phyloP scores from a whole-genome alignment of 495 filamentous ascomycete genomes.

The Talaromyces adpressus region DNA sequence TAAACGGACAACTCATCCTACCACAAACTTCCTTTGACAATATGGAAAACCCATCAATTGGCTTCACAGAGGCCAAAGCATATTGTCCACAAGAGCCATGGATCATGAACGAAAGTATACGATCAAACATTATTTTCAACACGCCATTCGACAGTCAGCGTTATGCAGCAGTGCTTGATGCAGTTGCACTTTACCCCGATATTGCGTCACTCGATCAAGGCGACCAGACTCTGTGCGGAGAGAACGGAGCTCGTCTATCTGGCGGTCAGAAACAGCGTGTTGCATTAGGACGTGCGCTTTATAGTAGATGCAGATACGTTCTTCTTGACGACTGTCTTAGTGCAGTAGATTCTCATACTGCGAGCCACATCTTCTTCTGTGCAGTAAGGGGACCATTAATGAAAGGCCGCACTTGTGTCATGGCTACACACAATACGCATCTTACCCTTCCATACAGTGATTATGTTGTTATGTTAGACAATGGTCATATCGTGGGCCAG shows the following conservation, averaged over 20 bases:
- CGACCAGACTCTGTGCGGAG: conserved; percentile 76
- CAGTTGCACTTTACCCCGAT: conserved; percentile 73
- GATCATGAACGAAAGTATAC: conserved; percentile 64
- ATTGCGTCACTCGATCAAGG: conserved; percentile 74
- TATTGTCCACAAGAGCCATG: conserved; percentile 62
- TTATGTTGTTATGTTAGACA: conserved; percentile 58
- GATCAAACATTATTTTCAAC: conserved; percentile 56
- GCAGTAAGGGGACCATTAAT: conserved; percentile 62
- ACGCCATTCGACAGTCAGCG: conserved; percentile 44
- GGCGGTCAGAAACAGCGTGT: conserved; percentile 72
- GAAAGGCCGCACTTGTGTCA: conserved; percentile 58
- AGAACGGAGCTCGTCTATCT: conserved; percentile 80
- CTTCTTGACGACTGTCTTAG: conserved; percentile 78
- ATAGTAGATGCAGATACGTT: conserved; percentile 19
- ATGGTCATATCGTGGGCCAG: conserved; percentile 47
- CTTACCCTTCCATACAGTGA: conserved; percentile 60
- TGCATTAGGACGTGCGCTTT: neutral
- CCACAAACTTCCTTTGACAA: conserved; percentile 14
- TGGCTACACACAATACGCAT: conserved; percentile 73
- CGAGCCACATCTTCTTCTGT: conserved; percentile 66
- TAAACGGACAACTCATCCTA: conserved; percentile 38
- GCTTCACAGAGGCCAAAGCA: neutral
- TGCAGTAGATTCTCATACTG: conserved; percentile 57
- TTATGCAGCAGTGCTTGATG: conserved; percentile 17
- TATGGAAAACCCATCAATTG: neutral